phyloP scores from a whole-genome alignment of 108 stramenopile species.

The Stephanodiscus triporus region DNA sequence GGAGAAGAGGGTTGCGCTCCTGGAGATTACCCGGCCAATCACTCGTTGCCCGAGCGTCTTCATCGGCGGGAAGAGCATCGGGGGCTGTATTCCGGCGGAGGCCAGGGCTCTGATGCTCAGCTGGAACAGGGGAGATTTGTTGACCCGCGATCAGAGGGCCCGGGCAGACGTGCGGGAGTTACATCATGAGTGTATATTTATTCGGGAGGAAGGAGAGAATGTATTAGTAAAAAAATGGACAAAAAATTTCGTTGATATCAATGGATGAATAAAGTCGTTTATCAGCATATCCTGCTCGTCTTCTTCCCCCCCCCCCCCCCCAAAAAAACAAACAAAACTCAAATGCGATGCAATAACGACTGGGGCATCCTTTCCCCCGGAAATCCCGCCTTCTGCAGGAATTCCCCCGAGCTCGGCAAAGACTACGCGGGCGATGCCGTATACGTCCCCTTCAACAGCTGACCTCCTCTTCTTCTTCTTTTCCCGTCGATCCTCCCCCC shows the following conservation, averaged over 20 bases:
- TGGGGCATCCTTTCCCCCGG: slow-evolving; percentile 67
- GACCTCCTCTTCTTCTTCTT: too few species aligned
- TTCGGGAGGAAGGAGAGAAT: too few species aligned
- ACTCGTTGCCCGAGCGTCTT: slow-evolving; percentile 73
- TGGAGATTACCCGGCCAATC: slow-evolving; percentile 74
- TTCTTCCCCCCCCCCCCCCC: not conserved
- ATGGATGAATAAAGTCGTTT: too few species aligned
- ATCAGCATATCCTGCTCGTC: too few species aligned
- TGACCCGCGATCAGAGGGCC: slow-evolving; percentile 34
- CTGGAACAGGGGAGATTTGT: slow-evolving; percentile 55
- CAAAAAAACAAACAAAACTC: not conserved
- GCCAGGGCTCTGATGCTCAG: slow-evolving; percentile 66
- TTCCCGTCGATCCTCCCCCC: slow-evolving; percentile 14
- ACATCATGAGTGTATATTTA: not conserved
- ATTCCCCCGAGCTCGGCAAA: slow-evolving; percentile 64
- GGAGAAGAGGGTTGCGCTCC: slow-evolving; percentile 60
- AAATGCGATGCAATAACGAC: slow-evolving; percentile 61
- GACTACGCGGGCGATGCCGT: slow-evolving; percentile 64
- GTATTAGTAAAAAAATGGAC: too few species aligned
- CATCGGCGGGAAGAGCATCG: slow-evolving; percentile 65
- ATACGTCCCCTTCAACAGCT: not conserved
- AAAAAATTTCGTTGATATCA: too few species aligned
- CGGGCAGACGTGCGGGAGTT: slow-evolving; percentile 2
- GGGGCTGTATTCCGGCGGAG: slow-evolving; percentile 72
- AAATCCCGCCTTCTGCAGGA: slow-evolving; percentile 58